Base-by-base conservation (phyloP, 495 filamentous ascomycete species). In the Penicillium samsonianum region DNA sequence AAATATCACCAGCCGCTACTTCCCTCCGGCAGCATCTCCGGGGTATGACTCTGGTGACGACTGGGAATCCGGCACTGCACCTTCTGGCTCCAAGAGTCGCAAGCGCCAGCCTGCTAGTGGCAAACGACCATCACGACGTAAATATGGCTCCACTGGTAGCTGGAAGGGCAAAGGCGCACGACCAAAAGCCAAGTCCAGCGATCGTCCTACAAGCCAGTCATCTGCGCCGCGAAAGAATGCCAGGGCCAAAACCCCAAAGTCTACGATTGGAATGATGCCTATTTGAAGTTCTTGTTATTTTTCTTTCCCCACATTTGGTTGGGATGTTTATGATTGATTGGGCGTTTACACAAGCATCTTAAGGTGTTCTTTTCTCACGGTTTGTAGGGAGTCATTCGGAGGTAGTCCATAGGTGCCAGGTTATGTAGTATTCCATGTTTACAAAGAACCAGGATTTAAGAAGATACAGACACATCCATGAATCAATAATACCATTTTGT, bases 191-290 rank as follows among this genome's bases (percentile, higher is more conserved):
- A 73, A 69, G 37, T 46, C 68, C 2, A 59, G 55, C 22, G 63
- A 62, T 52, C 70, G 71, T 17, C 38, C 67, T 5, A 43, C 67
- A 5, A 61, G 65, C 46, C 64, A 66, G 43, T 58, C 67, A 0
- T 65, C 67, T 43, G 60, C 50, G 20, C 48, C 71, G 12, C 68
- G 67, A 42, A 76, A 69, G 58, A 59, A 41, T 5, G 30, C 69
- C 6, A 72, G 64, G 44, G 26, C 65, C 22, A 78, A 75, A 53
- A 50, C 67, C 17, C 44, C 76, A 12, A 65, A 67, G 48, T 66
- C 73, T 28, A 67, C 67, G 38, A 79, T 79, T 64, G 73, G 65
- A 52, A 78, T 78, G 73, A 79, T 79, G 77, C 77, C 77, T 46
- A 61, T 76, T 38, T 79, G 60, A 73, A 40, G 28, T 37, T 20